Conservation (phyloP, 2,329 filamentous ascomycete genomes). For the Raffaelea ambrosiae region DNA sequence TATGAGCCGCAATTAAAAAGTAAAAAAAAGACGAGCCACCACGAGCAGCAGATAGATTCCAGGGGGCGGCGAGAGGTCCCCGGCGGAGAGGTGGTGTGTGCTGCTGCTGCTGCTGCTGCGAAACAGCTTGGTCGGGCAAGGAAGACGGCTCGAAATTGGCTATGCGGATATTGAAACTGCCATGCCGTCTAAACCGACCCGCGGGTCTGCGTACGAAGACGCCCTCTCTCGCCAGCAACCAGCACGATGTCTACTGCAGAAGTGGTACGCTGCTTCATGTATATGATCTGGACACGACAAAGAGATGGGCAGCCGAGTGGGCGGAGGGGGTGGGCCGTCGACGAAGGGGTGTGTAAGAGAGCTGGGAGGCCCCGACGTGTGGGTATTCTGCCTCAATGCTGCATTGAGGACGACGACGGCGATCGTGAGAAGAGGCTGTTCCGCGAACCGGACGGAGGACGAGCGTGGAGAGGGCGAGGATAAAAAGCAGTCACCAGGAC, state of each 20-base stretch:
- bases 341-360: too few relatives aligned
- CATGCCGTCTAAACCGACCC: conserved; percentile 27
- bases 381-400: conserved; percentile 5
- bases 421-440: too few relatives aligned
- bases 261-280: conserved; percentile 20
- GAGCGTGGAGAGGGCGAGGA: too few relatives aligned
- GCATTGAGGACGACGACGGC: not conserved
- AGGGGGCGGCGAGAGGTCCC: not conserved
- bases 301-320: too few relatives aligned
- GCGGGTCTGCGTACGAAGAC: conserved; percentile 16
- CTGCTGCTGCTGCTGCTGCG: too few relatives aligned
- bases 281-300: conserved; percentile 12
- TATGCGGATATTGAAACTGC: conserved; percentile 28
- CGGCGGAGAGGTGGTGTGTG: too few relatives aligned
- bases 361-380: too few relatives aligned
- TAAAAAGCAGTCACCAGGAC: too few relatives aligned
- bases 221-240: conserved; percentile 6
- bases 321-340: not conserved
- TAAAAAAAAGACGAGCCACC: not conserved
- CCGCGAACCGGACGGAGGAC: too few relatives aligned
- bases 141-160: conserved; percentile 21
- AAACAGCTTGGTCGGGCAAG: too few relatives aligned
- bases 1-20: not conserved
- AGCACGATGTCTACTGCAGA: not conserved
- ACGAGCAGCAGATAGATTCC: not conserved